Conservation (phyloP, 805 yeast genomes). For the Priceomyces fermenticarens region DNA sequence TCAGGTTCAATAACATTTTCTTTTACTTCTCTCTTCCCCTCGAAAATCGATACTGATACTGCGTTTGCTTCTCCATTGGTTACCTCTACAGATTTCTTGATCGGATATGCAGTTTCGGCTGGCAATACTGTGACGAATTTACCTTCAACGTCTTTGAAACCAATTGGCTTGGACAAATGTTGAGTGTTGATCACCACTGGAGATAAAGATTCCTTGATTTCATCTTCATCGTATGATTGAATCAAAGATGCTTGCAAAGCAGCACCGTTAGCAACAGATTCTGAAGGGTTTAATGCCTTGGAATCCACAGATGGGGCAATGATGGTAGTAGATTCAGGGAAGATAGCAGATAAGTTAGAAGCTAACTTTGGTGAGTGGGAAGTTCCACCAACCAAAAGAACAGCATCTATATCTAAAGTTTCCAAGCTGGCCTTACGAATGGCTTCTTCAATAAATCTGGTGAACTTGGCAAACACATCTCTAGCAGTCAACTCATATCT, state of each 20-base stretch:
- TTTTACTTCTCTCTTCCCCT: constrained; percentile 80
- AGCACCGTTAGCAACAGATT: constrained; percentile 89
- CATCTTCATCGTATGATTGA: constrained; percentile 80
- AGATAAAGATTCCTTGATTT: constrained; percentile 73
- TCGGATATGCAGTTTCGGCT: constrained; percentile 87
- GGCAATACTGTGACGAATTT: constrained; percentile 70
- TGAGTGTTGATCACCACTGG: constrained; percentile 86
- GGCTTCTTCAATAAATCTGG: constrained; percentile 68
- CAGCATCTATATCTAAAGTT: constrained; percentile 83
- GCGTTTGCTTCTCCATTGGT: constrained; percentile 56
- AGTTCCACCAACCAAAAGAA: constrained; percentile 88
- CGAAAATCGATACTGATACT: constrained; percentile 69
- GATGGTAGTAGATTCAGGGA: constrained; percentile 77
- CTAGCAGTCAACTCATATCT: constrained; percentile 87
- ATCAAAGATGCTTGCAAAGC: constrained; percentile 92
- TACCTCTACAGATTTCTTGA: constrained; percentile 69
- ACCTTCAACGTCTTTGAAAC: constrained; percentile 73
- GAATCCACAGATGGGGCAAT: constrained; percentile 74
- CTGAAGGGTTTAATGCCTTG: constrained; percentile 84
- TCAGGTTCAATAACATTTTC: constrained; percentile 76
- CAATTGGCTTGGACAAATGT: constrained; percentile 81
- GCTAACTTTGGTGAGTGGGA: constrained; percentile 92
- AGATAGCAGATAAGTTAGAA: constrained; percentile 62
- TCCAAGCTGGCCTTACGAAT: constrained; percentile 84
- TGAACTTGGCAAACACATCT: constrained; percentile 70